A percentile compares a stretch with the other conserved stretches of the same genome.
phyloP scores from a whole-genome alignment of 148 eudicot species.

The Heliamphora exappendiculata region DNA sequence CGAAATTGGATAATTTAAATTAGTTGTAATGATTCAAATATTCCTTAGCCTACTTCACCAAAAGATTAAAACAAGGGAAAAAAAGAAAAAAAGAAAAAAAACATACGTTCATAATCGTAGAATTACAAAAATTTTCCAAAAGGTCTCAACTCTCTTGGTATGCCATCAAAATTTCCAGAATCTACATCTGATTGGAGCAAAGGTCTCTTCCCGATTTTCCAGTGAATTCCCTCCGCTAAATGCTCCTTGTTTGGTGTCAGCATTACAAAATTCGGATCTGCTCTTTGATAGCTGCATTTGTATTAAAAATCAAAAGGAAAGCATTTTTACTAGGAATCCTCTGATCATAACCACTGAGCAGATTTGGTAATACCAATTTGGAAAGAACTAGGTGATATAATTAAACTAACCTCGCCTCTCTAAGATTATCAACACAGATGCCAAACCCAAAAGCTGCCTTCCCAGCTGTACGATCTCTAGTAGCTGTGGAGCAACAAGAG shows the following conservation, averaged over 20 bases:
- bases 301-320: background rate
- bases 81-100: background rate
- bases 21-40: background rate
- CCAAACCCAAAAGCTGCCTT: constrained; percentile 70
- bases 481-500: constrained; percentile 36
- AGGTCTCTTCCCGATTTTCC: constrained; percentile 56
- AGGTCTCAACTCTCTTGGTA: constrained; percentile 69
- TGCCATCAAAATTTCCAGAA: constrained; percentile 57
- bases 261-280: constrained; percentile 87
- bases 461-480: constrained; percentile 49
- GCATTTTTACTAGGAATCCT: background rate
- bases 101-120: too few relatives aligned
- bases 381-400: background rate
- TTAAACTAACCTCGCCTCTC: constrained; percentile 70
- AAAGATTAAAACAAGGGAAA: background rate
- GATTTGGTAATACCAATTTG: background rate
- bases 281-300: constrained; percentile 65
- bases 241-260: constrained; percentile 90
- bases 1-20: background rate
- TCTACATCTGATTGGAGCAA: constrained; percentile 57
- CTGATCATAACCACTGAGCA: background rate
- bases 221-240: constrained; percentile 58
- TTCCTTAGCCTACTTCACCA: background rate
- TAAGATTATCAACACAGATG: constrained; percentile 58
- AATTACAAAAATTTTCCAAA: constrained; percentile 48